A percentile compares a stretch with the other conserved stretches of the same genome.
Conservation (phyloP, 768 basidiomycete species). For the Leccinellum rugosiceps region DNA sequence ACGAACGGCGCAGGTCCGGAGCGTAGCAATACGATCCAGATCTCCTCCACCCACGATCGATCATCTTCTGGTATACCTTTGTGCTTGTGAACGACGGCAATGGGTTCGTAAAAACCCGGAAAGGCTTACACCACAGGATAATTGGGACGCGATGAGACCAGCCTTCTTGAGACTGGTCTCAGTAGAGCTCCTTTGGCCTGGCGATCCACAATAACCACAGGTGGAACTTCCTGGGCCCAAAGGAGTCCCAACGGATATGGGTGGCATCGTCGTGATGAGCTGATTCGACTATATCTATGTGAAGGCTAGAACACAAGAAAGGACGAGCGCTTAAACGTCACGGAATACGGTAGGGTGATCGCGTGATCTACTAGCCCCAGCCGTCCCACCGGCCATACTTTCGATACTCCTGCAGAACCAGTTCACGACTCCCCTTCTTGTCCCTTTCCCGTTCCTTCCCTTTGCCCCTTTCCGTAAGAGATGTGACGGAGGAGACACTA, state of each 20-base stretch:
- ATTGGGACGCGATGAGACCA: slow-evolving; percentile 44
- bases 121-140: slow-evolving; percentile 50
- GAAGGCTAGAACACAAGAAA: not conserved
- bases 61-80: slow-evolving; percentile 78
- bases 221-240: slow-evolving; percentile 34
- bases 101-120: not conserved
- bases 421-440: slow-evolving; percentile 58
- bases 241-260: slow-evolving; percentile 28
- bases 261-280: slow-evolving; percentile 16
- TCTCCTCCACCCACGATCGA: slow-evolving; percentile 82
- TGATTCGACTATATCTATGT: not conserved
- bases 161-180: slow-evolving; percentile 47
- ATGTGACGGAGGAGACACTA: slow-evolving; percentile 52
- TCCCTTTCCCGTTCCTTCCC: slow-evolving; percentile 54
- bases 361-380: slow-evolving; percentile 52
- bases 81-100: slow-evolving; percentile 3
- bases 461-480: slow-evolving; percentile 50
- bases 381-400: slow-evolving; percentile 89
- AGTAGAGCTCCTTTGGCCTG: slow-evolving; percentile 42
- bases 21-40: slow-evolving; percentile 86
- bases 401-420: slow-evolving; percentile 72
- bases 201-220: slow-evolving; percentile 68
- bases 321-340: not conserved
- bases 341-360: not conserved
- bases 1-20: slow-evolving; percentile 75